phyloP scores from a whole-genome alignment of 2,329 filamentous ascomycete genomes.

The Arthrobotrys megalospora region DNA sequence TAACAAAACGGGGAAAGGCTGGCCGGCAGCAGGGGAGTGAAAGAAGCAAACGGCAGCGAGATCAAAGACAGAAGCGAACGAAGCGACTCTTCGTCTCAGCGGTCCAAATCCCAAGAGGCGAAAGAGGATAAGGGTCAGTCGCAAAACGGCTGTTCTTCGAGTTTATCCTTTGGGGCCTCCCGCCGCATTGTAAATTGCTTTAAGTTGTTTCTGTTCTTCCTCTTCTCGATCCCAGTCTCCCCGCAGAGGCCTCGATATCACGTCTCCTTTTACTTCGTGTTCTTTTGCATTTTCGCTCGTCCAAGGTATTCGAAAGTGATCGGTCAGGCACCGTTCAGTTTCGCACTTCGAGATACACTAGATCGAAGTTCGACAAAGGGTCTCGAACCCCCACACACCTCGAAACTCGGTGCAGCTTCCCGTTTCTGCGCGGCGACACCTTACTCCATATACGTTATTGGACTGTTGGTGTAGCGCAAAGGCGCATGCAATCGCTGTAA shows the following conservation, averaged over 20 bases:
- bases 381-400: constrained; percentile 43
- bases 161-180: constrained; percentile 55
- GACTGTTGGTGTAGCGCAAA: constrained; percentile 36
- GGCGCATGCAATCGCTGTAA: constrained; percentile 15
- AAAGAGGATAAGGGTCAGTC: constrained; percentile 58
- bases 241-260: constrained; percentile 27
- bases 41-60: constrained; percentile 58
- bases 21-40: constrained; percentile 36
- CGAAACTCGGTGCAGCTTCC: constrained; percentile 30
- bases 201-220: constrained; percentile 39
- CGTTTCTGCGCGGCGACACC: constrained; percentile 45
- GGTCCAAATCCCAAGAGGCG: constrained; percentile 47
- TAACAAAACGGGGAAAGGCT: constrained; percentile 60
- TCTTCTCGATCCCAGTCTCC: constrained; percentile 16
- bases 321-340: constrained; percentile 57
- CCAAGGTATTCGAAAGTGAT: constrained; percentile 36
- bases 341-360: constrained; percentile 41
- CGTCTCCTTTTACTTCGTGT: constrained; percentile 38
- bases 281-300: constrained; percentile 25
- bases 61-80: constrained; percentile 57
- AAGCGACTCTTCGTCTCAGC: constrained; percentile 58
- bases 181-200: constrained; percentile 31
- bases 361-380: constrained; percentile 39
- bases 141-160: constrained; percentile 49
- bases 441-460: constrained; percentile 23